Percentiles rank a stretch among this genome's conserved stretches.
These are phyloP conservation scores for Akebia trifoliata DNA, from an alignment of 164 flowering plant genomes.

Conservation along the genomic window DNA sequence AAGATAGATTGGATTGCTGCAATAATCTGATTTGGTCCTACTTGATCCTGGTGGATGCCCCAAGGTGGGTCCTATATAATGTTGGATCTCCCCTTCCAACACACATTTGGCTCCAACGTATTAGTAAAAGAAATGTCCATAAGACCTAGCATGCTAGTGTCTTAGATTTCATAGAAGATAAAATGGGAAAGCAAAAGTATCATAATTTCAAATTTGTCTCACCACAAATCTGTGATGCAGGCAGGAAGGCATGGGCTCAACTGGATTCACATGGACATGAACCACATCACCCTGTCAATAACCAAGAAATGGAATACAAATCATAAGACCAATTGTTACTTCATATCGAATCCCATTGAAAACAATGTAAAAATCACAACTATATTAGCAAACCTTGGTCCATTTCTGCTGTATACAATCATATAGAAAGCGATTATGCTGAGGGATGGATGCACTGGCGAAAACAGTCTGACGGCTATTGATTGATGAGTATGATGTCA, in stretches of 20 bases:
- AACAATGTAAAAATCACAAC: background rate
- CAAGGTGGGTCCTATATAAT: background rate
- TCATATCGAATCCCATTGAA: background rate
- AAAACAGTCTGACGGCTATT: constrained; percentile 77
- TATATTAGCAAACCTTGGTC: constrained; percentile 69
- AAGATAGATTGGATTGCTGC: background rate
- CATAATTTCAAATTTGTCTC: constrained; percentile 22
- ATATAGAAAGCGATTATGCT: constrained; percentile 68
- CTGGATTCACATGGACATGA: constrained; percentile 79
- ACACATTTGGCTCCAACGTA: background rate
- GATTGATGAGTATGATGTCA: constrained; percentile 67
- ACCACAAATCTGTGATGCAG: constrained; percentile 80
- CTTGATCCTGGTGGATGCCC: background rate
- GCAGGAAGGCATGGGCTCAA: constrained; percentile 76
- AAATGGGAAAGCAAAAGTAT: background rate
- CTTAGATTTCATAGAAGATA: background rate
- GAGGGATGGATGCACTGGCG: constrained; percentile 97
- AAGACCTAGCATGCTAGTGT: background rate
- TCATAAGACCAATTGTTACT: background rate
- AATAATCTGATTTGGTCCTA: background rate
- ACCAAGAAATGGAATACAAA: constrained; percentile 2
- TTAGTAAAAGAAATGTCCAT: background rate
- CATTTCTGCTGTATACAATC: constrained; percentile 96
- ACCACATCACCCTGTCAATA: constrained; percentile 62
- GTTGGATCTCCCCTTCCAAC: background rate